Base-by-base conservation (phyloP, 2,329 filamentous ascomycete genomes). In the Fusarium sarcochroum region DNA sequence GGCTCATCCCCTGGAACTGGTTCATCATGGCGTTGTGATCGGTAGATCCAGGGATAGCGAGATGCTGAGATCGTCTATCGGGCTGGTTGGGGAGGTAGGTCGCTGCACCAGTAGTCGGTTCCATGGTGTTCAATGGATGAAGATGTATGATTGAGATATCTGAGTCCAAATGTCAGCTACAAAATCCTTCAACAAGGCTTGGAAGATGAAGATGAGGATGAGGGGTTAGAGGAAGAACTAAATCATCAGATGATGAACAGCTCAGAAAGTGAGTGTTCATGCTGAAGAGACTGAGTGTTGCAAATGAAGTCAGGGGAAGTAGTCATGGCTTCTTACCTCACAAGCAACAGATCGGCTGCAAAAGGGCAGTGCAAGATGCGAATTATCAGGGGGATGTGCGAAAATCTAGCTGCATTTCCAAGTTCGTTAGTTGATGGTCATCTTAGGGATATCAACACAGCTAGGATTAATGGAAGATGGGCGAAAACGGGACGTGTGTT, bases 1-100 rank as follows among this genome's bases (percentile, higher is more conserved):
- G 67, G 32, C 77, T 77, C 77, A 83, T 76, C 27, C 76, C 75
- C 46, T 78, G 73, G 64, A 81, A 81, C 47, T 79, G 76, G 47
- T 73, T 77, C 50, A 80, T 73, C 50, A 81, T 62, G 17, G 67
- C 63, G 52, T 63, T 73, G 32, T 73, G 73, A 44, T 81, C 79
- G 45, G 68, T 73, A 23, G 75, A 69, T 17, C 71, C 74, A 46
- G 77, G 77, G 32, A 73, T 67, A 44, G 75, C 52, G 27, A 75
- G 68, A 49, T 78, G 77, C 27, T 77, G 78, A 45, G 71, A 61
- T 25, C 70, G 64, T 47, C 79, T 73, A 34, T 74, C 72, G 15
- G 75, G 50, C 37, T 75, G 77, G 66, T 68, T 73, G 54, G 76
- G 46, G 42, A 77, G 70, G 63, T 79, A 80, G 27, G 78, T 69